These are phyloP conservation scores for Senna tora DNA, from an alignment of 306 rosid genomes.

Conservation along the genomic window DNA sequence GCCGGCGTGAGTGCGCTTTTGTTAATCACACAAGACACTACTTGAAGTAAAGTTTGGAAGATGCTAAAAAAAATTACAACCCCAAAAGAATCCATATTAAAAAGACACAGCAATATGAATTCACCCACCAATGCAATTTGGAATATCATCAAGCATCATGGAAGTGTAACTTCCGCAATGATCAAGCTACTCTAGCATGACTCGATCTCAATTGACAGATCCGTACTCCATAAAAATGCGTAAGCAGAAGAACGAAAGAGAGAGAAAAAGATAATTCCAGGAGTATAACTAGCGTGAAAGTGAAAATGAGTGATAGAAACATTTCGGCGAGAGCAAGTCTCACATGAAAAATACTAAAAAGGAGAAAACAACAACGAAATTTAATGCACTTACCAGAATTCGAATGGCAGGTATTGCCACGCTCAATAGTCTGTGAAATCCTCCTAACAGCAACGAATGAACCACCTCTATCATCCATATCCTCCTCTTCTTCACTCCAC, in stretches of 20 bases:
- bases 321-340: constrained; percentile 11
- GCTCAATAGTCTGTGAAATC: constrained; percentile 91
- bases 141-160: constrained; percentile 61
- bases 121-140: constrained; percentile 66
- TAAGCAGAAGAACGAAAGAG: constrained; percentile 5
- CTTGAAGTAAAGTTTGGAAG: not conserved
- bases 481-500: constrained; percentile 14
- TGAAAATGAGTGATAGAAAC: constrained; percentile 14
- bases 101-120: constrained; percentile 17
- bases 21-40: not conserved
- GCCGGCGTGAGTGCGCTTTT: not conserved
- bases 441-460: constrained; percentile 97
- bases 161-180: constrained; percentile 37
- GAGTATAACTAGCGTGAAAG: not conserved
- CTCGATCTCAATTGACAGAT: constrained; percentile 50
- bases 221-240: constrained; percentile 24
- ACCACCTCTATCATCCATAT: constrained; percentile 93
- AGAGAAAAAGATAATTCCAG: not conserved
- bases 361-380: not conserved
- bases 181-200: constrained; percentile 1
- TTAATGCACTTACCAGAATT: constrained; percentile 65
- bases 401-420: constrained; percentile 83
- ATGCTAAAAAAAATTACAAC: not conserved
- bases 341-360: constrained; percentile 17
- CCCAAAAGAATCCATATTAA: not conserved